Base-by-base conservation (phyloP, 1,139 yeast species). In the Ashbya aceris region DNA sequence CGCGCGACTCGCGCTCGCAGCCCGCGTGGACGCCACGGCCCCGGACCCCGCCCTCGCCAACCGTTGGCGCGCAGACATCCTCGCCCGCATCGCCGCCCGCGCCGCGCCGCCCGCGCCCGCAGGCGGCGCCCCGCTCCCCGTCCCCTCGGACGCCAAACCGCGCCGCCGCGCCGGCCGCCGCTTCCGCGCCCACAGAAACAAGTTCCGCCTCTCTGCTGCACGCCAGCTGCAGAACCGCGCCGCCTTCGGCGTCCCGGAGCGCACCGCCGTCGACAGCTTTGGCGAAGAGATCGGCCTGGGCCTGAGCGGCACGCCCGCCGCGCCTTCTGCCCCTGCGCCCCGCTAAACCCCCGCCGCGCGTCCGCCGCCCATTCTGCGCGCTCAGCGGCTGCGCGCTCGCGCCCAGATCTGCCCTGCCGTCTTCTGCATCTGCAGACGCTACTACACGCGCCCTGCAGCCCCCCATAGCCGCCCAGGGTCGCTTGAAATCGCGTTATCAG, bases 201-300 rank as follows among this genome's bases (percentile, higher is more conserved):
- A 83, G 54, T 80, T 82, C 63, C 80, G 80, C 55, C 73, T 83
- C 71, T 82, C 95, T 0, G 95, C 87, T 41, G 60, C 84, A 35
- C 79, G 89, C 31, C 79, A 79, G 52, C 83, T 95, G 2, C 95
- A 86, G 53, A 87, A 89, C 58, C 76, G 84, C 52, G 73, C 89
- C 76, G 82, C 74, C 39, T 89, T 89, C 65, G 96, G 95, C 7
- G 73, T 79, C 51, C 69, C 70, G 47, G 94, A 84, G 57, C 79
- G 74, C 28, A 71, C 80, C 0, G 68, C 73, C 3, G 69, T 70
- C 47, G 86, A 81, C 50, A 69, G 76, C 0, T 80, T 68, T 57
- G 95, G 94, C 9, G 91, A 84, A 49, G 93, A 85, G 51, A 69
- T 83, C 33, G 96, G 95, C 0, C 56, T 85, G 43, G 95, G 95